Base-by-base conservation (phyloP, 2,329 filamentous ascomycete genomes). In the Fusarium equiseti region DNA sequence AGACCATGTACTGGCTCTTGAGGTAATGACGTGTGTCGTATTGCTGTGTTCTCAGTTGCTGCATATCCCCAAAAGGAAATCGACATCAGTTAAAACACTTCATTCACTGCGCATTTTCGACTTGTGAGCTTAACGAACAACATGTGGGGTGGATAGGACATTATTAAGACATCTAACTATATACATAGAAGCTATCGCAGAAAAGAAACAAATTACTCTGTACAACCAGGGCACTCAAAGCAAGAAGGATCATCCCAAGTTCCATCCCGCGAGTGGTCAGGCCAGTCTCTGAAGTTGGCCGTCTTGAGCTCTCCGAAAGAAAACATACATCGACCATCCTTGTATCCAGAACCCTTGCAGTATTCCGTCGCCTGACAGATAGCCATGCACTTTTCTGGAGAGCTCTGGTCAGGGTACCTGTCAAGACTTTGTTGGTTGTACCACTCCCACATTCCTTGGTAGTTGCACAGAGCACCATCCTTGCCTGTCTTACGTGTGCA, bases 271-370 rank as follows among this genome's bases (percentile, higher is more conserved):
- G 58, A 60, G 5, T 60, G 26, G 32, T 60, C 58, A 43, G 58
- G 58, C 52, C 58, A 60, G 1, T 42, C 58, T 6, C 52, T 60
- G 9, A 58, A 60, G 10, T 29, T 55, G 0, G 16, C 58, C 1
- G 35, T 45, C 43, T 48, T 58, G 2, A 60, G 58, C 52, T 58
- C 52, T 1, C 43, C 35, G 4, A 60, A 60, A 13, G 58, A 60
- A 26, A 60, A 60, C 58, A 60, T 58, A 27, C 58, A 60, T 31
- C 52, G 22, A 3, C 29, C 52, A n/a, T 60, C 20, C 58, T 60
- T 60, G 8, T 60, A 60, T 5, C 58, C 58, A 26, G 58, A 60
- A 1, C 20, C 58, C 44, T 58, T 46, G 8, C 58, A 60, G 18
- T 60, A 60, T 11, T 58, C 32, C 2, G 44, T 6, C 3, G 51